A percentile compares a stretch with the other conserved stretches of the same genome.
Evolutionary conservation across 1,139 yeast genomes (phyloP).

Genomic region (Yamadazyma taylorii): DNA sequence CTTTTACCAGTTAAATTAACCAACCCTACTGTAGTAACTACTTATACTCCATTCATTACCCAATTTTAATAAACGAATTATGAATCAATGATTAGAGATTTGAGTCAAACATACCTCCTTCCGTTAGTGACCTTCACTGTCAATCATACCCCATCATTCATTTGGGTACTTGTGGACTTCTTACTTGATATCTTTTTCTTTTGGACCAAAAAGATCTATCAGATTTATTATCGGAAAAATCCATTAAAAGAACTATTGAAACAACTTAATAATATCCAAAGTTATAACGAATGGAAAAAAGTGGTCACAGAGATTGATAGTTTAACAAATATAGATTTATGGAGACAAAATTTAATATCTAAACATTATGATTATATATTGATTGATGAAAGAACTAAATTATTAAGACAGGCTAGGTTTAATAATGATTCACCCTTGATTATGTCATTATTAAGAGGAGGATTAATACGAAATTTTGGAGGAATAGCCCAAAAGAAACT

Average conservation of each 20-base stretch:
- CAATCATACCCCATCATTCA: conserved; percentile 58
- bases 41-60: not conserved
- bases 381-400: conserved; percentile 70
- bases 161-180: conserved; percentile 64
- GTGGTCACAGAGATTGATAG: conserved; percentile 62
- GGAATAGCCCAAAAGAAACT: conserved; percentile 81
- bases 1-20: too few relatives aligned
- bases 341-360: conserved; percentile 87
- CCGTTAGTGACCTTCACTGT: conserved; percentile 27
- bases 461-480: conserved; percentile 85
- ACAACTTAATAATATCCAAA: conserved; percentile 41
- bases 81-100: not conserved
- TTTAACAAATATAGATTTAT: conserved; percentile 66
- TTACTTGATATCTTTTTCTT: conserved; percentile 57
- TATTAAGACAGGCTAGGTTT: conserved; percentile 61
- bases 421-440: conserved; percentile 58
- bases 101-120: conserved; percentile 14
- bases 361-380: conserved; percentile 81
- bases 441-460: conserved; percentile 75
- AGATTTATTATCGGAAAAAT: conserved; percentile 38
- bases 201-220: conserved; percentile 51
- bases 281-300: conserved; percentile 61
- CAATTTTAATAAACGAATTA: not conserved
- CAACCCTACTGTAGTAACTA: not conserved
- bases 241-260: conserved; percentile 42